These are phyloP conservation scores for Tremellales sp. DNA, from an alignment of 1,284 basidiomycete genomes.

Conservation along the genomic window DNA sequence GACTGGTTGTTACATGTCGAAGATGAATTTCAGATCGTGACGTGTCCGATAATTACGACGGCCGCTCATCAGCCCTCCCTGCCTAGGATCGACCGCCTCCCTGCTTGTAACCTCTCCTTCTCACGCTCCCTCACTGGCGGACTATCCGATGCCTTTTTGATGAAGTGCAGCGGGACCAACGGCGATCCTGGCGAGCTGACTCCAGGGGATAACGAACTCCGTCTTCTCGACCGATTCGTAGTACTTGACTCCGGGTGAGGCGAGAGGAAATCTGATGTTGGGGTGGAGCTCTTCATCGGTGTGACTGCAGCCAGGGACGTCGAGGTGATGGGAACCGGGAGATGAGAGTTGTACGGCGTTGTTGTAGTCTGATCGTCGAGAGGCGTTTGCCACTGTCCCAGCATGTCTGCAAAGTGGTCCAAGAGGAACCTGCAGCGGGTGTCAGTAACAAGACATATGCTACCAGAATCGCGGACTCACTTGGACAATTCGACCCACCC, in stretches of 20 bases:
- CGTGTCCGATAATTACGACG: no score
- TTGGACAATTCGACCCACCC: conserved; percentile 89
- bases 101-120: conserved; percentile 21
- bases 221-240: neutral
- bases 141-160: conserved; percentile 41
- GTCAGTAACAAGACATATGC: conserved; percentile 8
- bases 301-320: conserved; percentile 7
- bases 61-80: no score
- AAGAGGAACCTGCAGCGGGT: conserved; percentile 64
- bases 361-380: neutral
- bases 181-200: conserved; percentile 12
- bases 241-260: neutral
- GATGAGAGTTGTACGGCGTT: neutral
- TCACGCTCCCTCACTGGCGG: conserved; percentile 37
- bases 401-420: conserved; percentile 75
- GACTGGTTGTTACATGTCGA: no score
- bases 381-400: conserved; percentile 47
- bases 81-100: conserved; percentile 17
- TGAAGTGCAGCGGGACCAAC: conserved; percentile 36
- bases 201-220: neutral
- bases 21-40: no score
- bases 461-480: conserved; percentile 52
- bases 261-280: neutral
- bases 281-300: neutral
- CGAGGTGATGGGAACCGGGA: conserved; percentile 11